These are phyloP conservation scores for Orbilia brochopaga DNA, from an alignment of 2,329 filamentous ascomycete genomes.

Conservation along the genomic window DNA sequence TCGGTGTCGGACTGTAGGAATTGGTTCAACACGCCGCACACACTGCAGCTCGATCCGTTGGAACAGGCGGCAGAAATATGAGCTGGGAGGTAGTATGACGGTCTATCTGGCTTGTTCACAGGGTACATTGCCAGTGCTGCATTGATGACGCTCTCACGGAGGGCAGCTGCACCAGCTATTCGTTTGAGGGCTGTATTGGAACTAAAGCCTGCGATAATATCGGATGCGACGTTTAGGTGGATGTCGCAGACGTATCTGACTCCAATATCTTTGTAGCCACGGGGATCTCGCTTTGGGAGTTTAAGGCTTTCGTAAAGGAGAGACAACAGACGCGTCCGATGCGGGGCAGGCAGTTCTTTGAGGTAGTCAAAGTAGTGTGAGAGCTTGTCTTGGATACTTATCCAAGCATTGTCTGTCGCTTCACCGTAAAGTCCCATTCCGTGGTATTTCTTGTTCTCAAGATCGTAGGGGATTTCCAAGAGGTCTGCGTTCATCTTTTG, in stretches of 20 bases:
- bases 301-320: constrained; percentile 3
- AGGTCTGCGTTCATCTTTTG: neutral
- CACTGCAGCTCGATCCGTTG: constrained; percentile 16
- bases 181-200: constrained; percentile 1
- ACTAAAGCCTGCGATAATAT: neutral
- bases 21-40: constrained; percentile 29
- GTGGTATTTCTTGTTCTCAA: neutral
- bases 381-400: neutral
- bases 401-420: neutral
- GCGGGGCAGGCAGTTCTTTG: constrained; percentile 18
- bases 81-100: constrained; percentile 25
- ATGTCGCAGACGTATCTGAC: neutral
- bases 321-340: constrained; percentile 8
- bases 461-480: too few relatives aligned
- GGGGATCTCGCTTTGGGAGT: constrained; percentile 1
- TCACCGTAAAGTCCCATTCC: neutral
- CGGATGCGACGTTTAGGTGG: neutral
- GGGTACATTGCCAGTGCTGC: constrained; percentile 16
- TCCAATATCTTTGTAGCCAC: neutral
- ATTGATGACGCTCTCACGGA: constrained; percentile 27
- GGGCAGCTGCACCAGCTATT: neutral
- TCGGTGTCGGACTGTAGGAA: constrained; percentile 38
- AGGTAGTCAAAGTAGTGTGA: constrained; percentile 16
- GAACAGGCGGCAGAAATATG: constrained; percentile 28
- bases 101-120: constrained; percentile 5